phyloP scores from a whole-genome alignment of 805 yeast genomes.

The Starmerella asiatica region DNA sequence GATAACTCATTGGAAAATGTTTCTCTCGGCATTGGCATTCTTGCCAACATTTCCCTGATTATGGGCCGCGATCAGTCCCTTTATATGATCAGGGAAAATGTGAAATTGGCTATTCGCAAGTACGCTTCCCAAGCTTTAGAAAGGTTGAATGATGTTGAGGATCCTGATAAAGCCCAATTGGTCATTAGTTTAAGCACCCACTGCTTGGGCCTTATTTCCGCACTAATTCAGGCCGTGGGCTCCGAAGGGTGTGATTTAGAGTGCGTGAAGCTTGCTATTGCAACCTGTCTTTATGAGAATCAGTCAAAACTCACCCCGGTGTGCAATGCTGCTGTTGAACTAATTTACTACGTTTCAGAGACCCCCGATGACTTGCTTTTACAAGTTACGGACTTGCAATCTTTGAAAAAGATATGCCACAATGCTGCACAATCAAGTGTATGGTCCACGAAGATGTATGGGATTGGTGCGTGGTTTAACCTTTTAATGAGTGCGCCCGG shows the following conservation, averaged over 20 bases:
- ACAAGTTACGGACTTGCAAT: slow-evolving; percentile 3
- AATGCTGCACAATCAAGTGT: background rate
- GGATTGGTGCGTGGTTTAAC: slow-evolving; percentile 24
- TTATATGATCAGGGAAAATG: slow-evolving; percentile 62
- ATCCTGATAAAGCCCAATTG: background rate
- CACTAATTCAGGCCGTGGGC: slow-evolving; percentile 1
- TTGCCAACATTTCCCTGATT: slow-evolving; percentile 68
- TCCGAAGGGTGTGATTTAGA: background rate
- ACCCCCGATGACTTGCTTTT: background rate
- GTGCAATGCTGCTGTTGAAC: background rate
- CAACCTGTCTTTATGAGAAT: background rate
- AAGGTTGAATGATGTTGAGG: background rate
- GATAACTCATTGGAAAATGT: slow-evolving; percentile 64
- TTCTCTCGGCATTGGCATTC: slow-evolving; percentile 65
- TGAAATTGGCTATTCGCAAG: slow-evolving; percentile 22
- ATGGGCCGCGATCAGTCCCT: slow-evolving; percentile 77
- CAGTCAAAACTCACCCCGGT: background rate
- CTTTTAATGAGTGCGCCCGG: background rate
- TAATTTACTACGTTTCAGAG: background rate
- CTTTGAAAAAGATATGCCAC: background rate
- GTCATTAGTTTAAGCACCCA: slow-evolving; percentile 41
- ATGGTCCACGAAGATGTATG: slow-evolving; percentile 21
- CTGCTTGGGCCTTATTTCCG: slow-evolving; percentile 48
- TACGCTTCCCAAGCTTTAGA: background rate
- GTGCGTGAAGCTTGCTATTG: background rate